Base-by-base conservation (phyloP, 139 green algal genomes). In the Tetradesmus obliquus region DNA sequence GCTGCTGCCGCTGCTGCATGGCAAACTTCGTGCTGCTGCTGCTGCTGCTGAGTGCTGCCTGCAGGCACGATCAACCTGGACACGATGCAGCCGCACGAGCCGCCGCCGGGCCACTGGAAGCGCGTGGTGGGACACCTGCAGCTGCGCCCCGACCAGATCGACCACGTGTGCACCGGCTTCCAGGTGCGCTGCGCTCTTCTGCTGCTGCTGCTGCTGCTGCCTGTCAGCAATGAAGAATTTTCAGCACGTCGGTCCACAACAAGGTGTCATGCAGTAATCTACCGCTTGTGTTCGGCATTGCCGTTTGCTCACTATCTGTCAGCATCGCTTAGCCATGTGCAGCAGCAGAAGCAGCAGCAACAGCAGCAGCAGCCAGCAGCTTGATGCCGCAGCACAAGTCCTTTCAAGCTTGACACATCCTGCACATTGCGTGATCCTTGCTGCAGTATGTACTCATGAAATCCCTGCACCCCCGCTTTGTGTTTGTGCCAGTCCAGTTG, bases 31-130 rank as follows among this genome's bases (percentile, higher is more conserved):
- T 24, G 22, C 19, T 81, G 19, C 8, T 24, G 22, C 72, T 24
- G 22, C 72, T 81, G 72, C 72, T 81, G 72, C 19, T 5, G 19
- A 17, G 19, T 55, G 24, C 8, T 45, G 32, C 79, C 7, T 55
- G n/a, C 79, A 84, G 79, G 79, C 13, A 15, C 19, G 6, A 9
- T 84, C 9, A 84, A 84, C 10, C 79, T 84, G 12, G 79, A 84
- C 79, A 84, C 79, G 12, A 55, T 84, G 32, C 79, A 84, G 79
- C n/a, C 13, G 20, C 79, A 57, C 24, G 79, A 84, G 79, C 79
- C 79, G 3, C 79, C 79, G 3, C n/a, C 8, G 13, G 79, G 32
- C 10, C 79, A 84, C 32, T 84, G 79, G 79, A 55, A 84, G 5
- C 24, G n/a, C 10, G 79, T 84, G n/a, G 6, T 55, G 24, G 10